Percentiles rank a stretch among this genome's conserved stretches.
Conservation (phyloP, 495 filamentous ascomycete genomes). For the Penicillium pulvis region DNA sequence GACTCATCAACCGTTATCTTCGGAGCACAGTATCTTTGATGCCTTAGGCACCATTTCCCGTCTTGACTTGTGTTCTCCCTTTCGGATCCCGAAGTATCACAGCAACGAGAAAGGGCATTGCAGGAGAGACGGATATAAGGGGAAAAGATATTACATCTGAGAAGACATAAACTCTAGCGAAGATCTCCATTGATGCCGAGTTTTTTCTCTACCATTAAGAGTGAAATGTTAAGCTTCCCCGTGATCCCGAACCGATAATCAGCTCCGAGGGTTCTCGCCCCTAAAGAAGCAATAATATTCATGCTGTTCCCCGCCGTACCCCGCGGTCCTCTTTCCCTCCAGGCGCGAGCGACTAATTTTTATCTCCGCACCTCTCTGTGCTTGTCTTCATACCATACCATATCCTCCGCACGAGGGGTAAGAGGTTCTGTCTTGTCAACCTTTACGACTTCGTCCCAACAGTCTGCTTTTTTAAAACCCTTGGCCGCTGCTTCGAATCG, state of each 20-base stretch:
- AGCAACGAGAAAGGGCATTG: conserved; percentile 1
- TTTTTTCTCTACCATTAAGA: conserved; percentile 2
- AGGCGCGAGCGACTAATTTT: conserved; percentile 30
- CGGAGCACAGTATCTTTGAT: neutral
- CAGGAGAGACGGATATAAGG: conserved; percentile 8
- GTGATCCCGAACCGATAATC: conserved; percentile 16
- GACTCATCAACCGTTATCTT: conserved; percentile 6
- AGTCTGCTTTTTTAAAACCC: conserved; percentile 15
- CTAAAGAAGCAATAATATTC: conserved; percentile 36
- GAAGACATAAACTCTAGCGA: neutral
- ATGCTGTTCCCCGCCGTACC: conserved; percentile 47
- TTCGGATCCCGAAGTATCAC: conserved; percentile 10
- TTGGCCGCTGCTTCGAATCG: conserved; percentile 27
- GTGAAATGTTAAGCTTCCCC: conserved; percentile 10
- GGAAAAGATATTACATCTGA: neutral
- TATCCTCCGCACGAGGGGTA: conserved; percentile 23
- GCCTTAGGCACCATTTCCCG: conserved; percentile 14
- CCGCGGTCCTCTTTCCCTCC: conserved; percentile 35
- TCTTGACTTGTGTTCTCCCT: neutral
- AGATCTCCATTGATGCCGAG: neutral
- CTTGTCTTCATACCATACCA: conserved; percentile 20
- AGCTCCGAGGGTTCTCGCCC: conserved; percentile 28
- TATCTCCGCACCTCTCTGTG: conserved; percentile 25
- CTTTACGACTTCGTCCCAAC: conserved; percentile 20
- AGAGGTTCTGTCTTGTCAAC: conserved; percentile 15